Evolutionary conservation across 495 filamentous ascomycete genomes (phyloP), one percentile per base, ranked within the genome.

Genomic region (Penicillium lagena): DNA sequence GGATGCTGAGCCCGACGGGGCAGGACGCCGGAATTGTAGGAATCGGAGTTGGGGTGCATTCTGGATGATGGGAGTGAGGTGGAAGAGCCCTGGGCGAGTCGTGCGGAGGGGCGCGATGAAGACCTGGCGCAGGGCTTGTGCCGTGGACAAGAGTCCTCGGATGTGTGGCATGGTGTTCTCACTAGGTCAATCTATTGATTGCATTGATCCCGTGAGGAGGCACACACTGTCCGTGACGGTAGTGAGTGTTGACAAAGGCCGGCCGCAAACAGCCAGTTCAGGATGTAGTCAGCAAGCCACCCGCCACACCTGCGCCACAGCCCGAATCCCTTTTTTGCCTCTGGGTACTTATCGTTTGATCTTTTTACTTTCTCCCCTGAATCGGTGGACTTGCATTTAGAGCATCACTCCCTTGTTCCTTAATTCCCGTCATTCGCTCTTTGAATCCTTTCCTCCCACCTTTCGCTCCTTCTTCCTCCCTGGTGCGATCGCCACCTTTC

Each of bases 101-200:
- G 27, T 45, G 39, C 47, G 39, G 29, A 54, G 43, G 8, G 68
- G 55, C 30, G 55, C 9, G n/a, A 65, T 13, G 47, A 72, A 67
- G 38, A 54, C 54, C 34, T 51, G 61, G 39, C 68, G 65, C 37
- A 72, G 46, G 28, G 59, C 63, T 43, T 68, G 65, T 46, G 66
- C 59, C 4, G 63, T 60, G 7, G 65, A 68, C 28, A 66, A 39
- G 46, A 67, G 62, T 37, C 59, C 53, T 32, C 65, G 60, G n/a
- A 56, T 59, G 50, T 70, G 63, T 41, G 60, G 64, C 68, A 72
- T 72, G 13, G 40, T 58, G 45, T 7, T 29, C 35, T 28, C 11
- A 42, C 22, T 6, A 2, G 4, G 22, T 22, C 22, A 3, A 22
- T 22, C 3, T 22, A 22, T 22, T 22, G 22, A 22, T 22, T 11